Conservation (phyloP, 768 basidiomycete species). For the Paxillus involutus region DNA sequence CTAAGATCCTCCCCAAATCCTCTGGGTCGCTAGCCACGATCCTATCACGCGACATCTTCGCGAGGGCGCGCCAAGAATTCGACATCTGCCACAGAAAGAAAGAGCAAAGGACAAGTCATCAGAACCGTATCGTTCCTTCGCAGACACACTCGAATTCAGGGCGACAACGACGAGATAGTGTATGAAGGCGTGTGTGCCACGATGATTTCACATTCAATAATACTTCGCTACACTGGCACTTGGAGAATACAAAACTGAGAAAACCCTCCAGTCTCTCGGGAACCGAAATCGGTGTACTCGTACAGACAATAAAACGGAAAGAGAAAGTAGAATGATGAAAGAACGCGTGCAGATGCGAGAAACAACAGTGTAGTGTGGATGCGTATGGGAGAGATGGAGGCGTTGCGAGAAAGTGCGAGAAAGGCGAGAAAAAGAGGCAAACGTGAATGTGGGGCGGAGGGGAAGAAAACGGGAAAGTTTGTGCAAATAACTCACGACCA, state of each 20-base stretch:
- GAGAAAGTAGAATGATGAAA: slow-evolving; percentile 16
- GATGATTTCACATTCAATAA: slow-evolving; percentile 13
- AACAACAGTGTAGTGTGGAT: slow-evolving; percentile 18
- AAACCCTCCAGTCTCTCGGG: slow-evolving; percentile 8
- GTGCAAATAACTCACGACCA: slow-evolving; percentile 62
- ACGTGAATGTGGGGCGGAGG: slow-evolving; percentile 1
- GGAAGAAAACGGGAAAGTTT: slow-evolving; percentile 11
- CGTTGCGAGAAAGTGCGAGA: slow-evolving; percentile 6
- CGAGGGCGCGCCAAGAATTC: slow-evolving; percentile 84
- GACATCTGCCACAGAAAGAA: slow-evolving; percentile 57
- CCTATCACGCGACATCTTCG: slow-evolving; percentile 80
- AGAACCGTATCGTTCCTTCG: slow-evolving; percentile 10
- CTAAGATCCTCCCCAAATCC: slow-evolving; percentile 62
- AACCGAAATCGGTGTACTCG: slow-evolving; percentile 10
- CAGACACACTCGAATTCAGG: neutral
- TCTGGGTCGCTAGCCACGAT: slow-evolving; percentile 71
- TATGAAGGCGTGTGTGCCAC: neutral
- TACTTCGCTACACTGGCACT: slow-evolving; percentile 17
- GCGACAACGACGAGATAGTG: neutral
- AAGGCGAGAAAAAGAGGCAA: slow-evolving; percentile 12
- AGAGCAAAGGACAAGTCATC: neutral
- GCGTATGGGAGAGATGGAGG: slow-evolving; percentile 8
- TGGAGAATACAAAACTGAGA: slow-evolving; percentile 21
- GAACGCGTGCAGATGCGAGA: slow-evolving; percentile 20
- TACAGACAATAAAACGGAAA: slow-evolving; percentile 24